Evolutionary conservation across 1,284 basidiomycete genomes (phyloP).

Genomic region (Leccinum pachyderme): DNA sequence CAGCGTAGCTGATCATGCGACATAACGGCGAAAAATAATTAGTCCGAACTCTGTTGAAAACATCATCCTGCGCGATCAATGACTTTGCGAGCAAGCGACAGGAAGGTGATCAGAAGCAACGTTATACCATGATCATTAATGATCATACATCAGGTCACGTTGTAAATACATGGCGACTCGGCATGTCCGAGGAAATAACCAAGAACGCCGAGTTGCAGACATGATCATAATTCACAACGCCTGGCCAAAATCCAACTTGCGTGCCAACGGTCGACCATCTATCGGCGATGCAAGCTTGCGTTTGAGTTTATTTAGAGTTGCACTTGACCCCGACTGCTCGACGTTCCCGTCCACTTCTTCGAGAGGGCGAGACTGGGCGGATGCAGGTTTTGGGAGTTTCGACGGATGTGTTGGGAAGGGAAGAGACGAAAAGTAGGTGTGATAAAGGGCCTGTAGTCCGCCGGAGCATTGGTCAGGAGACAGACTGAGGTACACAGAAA

Average conservation of each 20-base stretch:
- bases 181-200: background rate
- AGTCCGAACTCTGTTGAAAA: background rate
- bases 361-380: slow-evolving; percentile 49
- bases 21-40: background rate
- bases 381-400: slow-evolving; percentile 75
- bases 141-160: background rate
- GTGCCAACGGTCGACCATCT: slow-evolving; percentile 42
- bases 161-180: background rate
- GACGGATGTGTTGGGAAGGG: slow-evolving; percentile 82
- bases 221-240: slow-evolving; percentile 8
- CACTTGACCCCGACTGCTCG: slow-evolving; percentile 38
- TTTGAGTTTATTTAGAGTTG: slow-evolving; percentile 44
- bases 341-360: slow-evolving; percentile 77
- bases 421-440: slow-evolving; percentile 75
- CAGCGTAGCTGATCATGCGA: background rate
- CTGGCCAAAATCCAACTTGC: slow-evolving; percentile 47
- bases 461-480: background rate
- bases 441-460: slow-evolving; percentile 58
- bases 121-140: background rate
- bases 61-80: background rate
- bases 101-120: background rate
- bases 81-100: background rate
- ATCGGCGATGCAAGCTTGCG: slow-evolving; percentile 44
- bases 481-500: background rate
- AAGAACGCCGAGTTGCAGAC: background rate